Base-by-base conservation (phyloP, 345 rosid genomes). In the Heritiera fomes region DNA sequence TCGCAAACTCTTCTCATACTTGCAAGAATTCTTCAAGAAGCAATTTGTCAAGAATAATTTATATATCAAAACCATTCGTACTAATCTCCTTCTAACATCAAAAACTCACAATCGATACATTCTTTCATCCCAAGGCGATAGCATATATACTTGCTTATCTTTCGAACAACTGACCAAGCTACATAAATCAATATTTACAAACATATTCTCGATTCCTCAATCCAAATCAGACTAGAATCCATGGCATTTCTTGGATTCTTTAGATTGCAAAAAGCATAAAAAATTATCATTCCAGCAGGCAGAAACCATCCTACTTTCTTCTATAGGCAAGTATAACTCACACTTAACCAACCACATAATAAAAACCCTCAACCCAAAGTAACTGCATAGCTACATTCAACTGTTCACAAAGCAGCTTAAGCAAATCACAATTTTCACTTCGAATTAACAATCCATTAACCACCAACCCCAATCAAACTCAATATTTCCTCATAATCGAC, bases 321-420 rank as follows among this genome's bases (percentile, higher is more conserved):
- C 10, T 46, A 56, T 69, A n/a, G 23, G 63, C 50, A 71, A 41
- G 47, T 45, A 62, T n/a, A 4, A 23, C 6, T 65, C 23, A 65
- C 23, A 65, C 9, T 38, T 38, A 2, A 62, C 66, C 6, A 65
- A 15, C 9, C 6, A 65, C 40, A 17, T 65, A 65, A 65, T 5
- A 34, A 65, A 41, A 41, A 43, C 3, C 47, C 12, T 65, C 17
- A 61, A 61, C 38, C 34, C 41, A 12, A 62, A 12, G 41, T 6
- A 72, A 72, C 47, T 53, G 62, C 30, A 52, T 4, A 46, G 28
- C 75, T 72, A 72, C 30, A 17, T 15, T 60, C 45, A 18, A 73
- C 18, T 13, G 55, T 74, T 74, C 67, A 38, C 28, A 46, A 55
- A 71, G 49, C 34, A 55, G 65, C 67, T 17, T 43, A 0, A 67